Conservation (phyloP, 306 rosid species). For the Amphicarpaea edgeworthii region DNA sequence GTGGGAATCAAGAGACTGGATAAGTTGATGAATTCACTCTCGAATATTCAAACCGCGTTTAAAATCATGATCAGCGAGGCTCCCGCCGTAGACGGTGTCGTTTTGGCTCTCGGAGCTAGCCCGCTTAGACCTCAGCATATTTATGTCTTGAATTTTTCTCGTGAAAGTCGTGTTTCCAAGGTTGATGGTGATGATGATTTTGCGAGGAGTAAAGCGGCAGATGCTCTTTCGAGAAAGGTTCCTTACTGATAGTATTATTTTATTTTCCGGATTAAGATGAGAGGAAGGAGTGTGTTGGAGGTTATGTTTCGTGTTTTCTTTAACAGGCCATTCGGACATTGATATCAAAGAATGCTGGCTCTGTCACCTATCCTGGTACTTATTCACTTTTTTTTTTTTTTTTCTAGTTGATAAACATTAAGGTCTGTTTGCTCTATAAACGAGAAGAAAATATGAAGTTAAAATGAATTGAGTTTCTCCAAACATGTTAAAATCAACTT, state of each 20-base stretch:
- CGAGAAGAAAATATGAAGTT: neutral
- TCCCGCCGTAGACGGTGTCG: constrained; percentile 53
- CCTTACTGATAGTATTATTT: neutral
- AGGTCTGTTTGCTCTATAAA: neutral
- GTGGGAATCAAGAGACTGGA: constrained; percentile 75
- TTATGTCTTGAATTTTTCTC: constrained; percentile 65
- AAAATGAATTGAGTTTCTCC: neutral
- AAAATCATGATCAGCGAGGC: constrained; percentile 60
- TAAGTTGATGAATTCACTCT: constrained; percentile 72
- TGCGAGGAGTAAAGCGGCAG: constrained; percentile 69
- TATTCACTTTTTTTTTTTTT: neutral
- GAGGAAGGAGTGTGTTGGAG: constrained; percentile 14
- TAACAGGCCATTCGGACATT: constrained; percentile 80
- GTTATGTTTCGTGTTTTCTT: constrained; percentile 41
- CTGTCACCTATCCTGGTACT: constrained; percentile 76
- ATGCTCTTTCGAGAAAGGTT: constrained; percentile 84
- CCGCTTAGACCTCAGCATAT: constrained; percentile 76
- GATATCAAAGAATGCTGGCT: constrained; percentile 80
- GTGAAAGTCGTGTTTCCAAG: constrained; percentile 37
- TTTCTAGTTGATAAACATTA: constrained; percentile 7
- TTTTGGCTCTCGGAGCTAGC: constrained; percentile 82
- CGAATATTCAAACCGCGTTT: constrained; percentile 65
- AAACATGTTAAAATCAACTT: neutral
- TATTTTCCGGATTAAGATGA: constrained; percentile 38
- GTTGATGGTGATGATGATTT: constrained; percentile 61